Evolutionary conservation across 2,329 filamentous ascomycete species (phyloP), one percentile per base, ranked within the genome.

Genomic region (Chaetomium sp.): DNA sequence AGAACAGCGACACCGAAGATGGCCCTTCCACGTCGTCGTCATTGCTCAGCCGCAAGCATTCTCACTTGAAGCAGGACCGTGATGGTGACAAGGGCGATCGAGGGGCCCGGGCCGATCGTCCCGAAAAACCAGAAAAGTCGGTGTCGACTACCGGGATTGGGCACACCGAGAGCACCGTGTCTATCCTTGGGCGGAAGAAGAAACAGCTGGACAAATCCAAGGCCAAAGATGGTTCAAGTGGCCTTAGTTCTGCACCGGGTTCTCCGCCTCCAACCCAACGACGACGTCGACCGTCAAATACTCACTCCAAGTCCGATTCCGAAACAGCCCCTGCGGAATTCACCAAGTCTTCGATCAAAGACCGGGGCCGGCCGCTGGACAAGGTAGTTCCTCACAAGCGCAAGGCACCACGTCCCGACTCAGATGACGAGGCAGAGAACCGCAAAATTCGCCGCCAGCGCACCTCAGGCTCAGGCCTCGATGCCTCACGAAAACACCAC

Each of bases 1-100:
- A 86, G 66, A 79, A 75, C 64, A 81, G 78, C 63, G 82, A 84
- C 55, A 76, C 77, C 54, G 81, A 83, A 58, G 74, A 71, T 52
- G 40, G 40, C 11, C 40, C 40, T n/a, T 42, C 40, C 40, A 72
- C 70, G n/a, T 62, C 66, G 51, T 58, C 72, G 8, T 68, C 65
- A 12, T 66, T 69, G 34, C 64, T 69, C 50, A 71, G 70, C 61
- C 66, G 67, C 50, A 68, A 71, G 47, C 66, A 67, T 53, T 62
- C 65, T 44, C 67, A 66, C 47, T 57, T 66, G 54, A 70, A 66
- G 54, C 71, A 70, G 54, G 71, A 75, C 33, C 60, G 62, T 42
- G 63, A 58, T 8, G 14, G 54, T 54, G 65, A 60, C 63, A 67
- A 63, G 58, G 61, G 61, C 51, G 61, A 66, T 52, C 12, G 59